Percentiles rank a stretch among this genome's conserved stretches.
phyloP scores from a whole-genome alignment of 352 stramenopile genomes.

The Pythium aristosporum region DNA sequence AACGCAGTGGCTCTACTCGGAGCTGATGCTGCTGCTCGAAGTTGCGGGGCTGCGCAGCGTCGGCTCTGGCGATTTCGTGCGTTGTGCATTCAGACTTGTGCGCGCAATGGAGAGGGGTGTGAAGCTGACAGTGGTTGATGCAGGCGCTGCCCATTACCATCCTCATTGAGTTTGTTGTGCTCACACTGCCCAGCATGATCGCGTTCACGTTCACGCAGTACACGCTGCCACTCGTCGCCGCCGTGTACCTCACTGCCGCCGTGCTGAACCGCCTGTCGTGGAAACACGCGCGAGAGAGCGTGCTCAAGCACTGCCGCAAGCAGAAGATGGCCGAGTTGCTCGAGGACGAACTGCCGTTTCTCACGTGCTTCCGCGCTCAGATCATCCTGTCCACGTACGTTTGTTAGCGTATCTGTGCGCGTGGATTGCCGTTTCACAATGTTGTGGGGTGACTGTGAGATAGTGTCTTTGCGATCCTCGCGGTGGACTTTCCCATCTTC shows the following conservation, averaged over 20 bases:
- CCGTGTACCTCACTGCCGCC: slow-evolving; percentile 51
- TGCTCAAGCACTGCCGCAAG: slow-evolving; percentile 78
- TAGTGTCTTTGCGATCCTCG: slow-evolving; percentile 93
- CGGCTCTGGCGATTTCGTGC: slow-evolving; percentile 51
- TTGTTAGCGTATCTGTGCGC: background rate
- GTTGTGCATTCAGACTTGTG: background rate
- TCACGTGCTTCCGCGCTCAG: slow-evolving; percentile 79
- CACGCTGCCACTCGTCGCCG: slow-evolving; percentile 50
- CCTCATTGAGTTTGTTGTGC: slow-evolving; percentile 65
- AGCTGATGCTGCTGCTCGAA: slow-evolving; percentile 74
- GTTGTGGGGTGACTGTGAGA: background rate
- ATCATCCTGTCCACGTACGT: slow-evolving; percentile 83
- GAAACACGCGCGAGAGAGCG: slow-evolving; percentile 68
- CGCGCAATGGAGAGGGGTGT: background rate
- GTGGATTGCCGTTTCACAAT: background rate
- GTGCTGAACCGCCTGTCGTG: slow-evolving; percentile 62
- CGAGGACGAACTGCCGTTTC: slow-evolving; percentile 67
- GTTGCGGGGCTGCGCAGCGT: slow-evolving; percentile 56
- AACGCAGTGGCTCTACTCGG: slow-evolving; percentile 43
- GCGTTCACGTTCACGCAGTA: slow-evolving; percentile 67
- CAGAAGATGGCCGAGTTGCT: slow-evolving; percentile 80
- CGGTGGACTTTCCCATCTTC: slow-evolving; percentile 97
- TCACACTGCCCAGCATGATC: slow-evolving; percentile 70
- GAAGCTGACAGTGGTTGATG: too few species aligned
- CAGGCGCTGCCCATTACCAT: slow-evolving; percentile 58